Evolutionary conservation across 78 protist species (phyloP).

Genomic region (Pelomyxa schiedti): DNA sequence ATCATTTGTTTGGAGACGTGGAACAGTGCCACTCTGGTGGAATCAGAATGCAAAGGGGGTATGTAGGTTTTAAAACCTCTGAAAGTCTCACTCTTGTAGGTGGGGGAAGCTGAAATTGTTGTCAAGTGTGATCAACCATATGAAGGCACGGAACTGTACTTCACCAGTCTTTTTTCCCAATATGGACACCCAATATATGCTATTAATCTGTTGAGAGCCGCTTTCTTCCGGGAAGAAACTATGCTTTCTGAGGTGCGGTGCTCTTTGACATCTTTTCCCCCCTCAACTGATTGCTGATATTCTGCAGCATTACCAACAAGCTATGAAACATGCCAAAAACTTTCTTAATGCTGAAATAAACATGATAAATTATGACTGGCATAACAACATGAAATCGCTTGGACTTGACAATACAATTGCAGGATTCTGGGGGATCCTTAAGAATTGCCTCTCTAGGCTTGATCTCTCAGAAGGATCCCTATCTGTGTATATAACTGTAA

Average conservation of each 20-base stretch:
- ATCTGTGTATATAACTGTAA: too few relatives aligned
- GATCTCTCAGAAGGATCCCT: too few relatives aligned
- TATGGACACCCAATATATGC: not conserved
- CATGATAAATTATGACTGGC: not conserved
- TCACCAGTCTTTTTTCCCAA: not conserved
- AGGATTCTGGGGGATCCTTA: not conserved
- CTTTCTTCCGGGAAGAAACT: not conserved
- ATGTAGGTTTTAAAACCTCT: too few relatives aligned
- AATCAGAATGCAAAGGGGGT: not conserved
- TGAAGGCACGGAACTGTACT: not conserved
- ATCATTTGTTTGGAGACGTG: not conserved
- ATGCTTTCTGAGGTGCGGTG: constrained; percentile 2
- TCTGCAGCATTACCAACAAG: not conserved
- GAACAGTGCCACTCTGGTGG: constrained; percentile 6
- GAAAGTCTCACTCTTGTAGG: too few relatives aligned
- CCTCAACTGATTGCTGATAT: too few relatives aligned
- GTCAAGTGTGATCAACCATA: not conserved
- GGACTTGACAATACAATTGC: not conserved
- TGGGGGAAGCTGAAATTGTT: not conserved
- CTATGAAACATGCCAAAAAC: not conserved
- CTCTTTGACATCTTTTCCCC: too few relatives aligned
- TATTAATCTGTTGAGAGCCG: not conserved
- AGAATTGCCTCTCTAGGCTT: not conserved
- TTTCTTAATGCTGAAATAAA: too few relatives aligned
- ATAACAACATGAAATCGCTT: not conserved